Evolutionary conservation across 2,329 filamentous ascomycete genomes (phyloP), one percentile per base, ranked within the genome.

Genomic region (Thielaviopsis cerberus): DNA sequence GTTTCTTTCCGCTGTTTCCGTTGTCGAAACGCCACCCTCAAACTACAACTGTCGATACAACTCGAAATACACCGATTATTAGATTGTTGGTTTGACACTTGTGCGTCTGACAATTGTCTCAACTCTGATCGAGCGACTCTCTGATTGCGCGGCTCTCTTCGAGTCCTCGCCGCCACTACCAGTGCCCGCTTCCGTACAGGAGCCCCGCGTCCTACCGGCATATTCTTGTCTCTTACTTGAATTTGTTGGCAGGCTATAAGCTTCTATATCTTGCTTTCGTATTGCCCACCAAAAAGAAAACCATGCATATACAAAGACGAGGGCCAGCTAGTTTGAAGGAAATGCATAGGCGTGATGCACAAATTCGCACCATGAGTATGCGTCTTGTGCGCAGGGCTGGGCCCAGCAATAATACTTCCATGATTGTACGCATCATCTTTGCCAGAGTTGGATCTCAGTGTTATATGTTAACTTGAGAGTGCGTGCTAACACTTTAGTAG

Each of bases 331-430:
- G n/a, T 15, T 30, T 22, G 27, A 10, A 37, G 22, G 20, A 45
- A 52, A 20, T 53, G 27, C 51, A 53, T n/a, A 48, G 41, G 41
- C 41, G 41, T 48, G 41, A 48, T 48, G 41, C 41, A 48, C 41
- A 48, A 20, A n/a, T 48, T n/a, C 41, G 20, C 8, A 4, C 41
- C 34, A 41, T 41, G 34, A 13, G 7, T 48, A 30, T 30, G 27
- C 41, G 41, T 22, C 41, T 48, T 5, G 41, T 22, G n/a, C n/a
- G 7, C 30, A 50, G 41, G 20, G 41, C 41, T n/a, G 41, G n/a
- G 1, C 41, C n/a, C n/a, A 26, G 51, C 27, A 57, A 60, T 15
- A 60, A 60, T 37, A 45, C 54, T 20, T 57, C 58, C 17, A 60
- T 60, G 58, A 60, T 60, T 8, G 52, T 61, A 56, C 11, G 54